A percentile compares a stretch with the other conserved stretches of the same genome.
These are phyloP conservation scores for Microsporum audouinii DNA, from an alignment of 2,329 filamentous ascomycete genomes.

Conservation along the genomic window DNA sequence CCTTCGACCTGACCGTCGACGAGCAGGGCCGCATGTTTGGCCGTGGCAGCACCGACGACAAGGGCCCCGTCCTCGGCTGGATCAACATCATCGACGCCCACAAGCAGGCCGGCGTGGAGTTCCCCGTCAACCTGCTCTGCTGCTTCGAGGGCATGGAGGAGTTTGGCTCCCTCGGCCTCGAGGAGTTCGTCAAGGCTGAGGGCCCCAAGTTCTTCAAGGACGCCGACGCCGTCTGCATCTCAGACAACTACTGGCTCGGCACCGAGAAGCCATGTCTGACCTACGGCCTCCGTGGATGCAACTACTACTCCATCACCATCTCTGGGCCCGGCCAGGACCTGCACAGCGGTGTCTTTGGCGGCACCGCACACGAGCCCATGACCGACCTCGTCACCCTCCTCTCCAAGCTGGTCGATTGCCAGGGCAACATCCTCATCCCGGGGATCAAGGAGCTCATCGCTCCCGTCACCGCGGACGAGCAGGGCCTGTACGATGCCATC, in stretches of 20 bases:
- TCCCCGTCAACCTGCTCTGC: conserved; percentile 96
- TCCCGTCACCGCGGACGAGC: conserved; percentile 74
- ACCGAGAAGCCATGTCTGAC: conserved; percentile 98
- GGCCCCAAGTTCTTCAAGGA: conserved; percentile 92
- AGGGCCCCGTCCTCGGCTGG: conserved; percentile 95
- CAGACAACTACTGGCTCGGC: conserved; percentile 99
- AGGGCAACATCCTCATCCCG: conserved; percentile 90
- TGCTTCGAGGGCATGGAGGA: conserved; percentile 99
- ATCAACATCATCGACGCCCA: conserved; percentile 96
- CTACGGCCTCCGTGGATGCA: conserved; percentile 92
- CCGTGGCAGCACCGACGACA: conserved; percentile 91
- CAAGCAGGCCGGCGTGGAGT: conserved; percentile 84
- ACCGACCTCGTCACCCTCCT: conserved; percentile 81
- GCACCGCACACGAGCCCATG: conserved; percentile 96
- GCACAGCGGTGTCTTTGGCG: conserved; percentile 94
- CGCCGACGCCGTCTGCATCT: conserved; percentile 92
- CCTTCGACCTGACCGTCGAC: conserved; percentile 78
- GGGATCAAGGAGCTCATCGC: conserved; percentile 90
- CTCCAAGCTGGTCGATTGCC: conserved; percentile 69
- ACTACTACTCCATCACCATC: conserved; percentile 90
- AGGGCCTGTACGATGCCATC: conserved; percentile 76
- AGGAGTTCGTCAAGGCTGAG: conserved; percentile 85
- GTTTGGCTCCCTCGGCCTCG: conserved; percentile 90
- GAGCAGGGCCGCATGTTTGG: conserved; percentile 93
- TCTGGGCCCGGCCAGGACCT: conserved; percentile 86